A percentile compares a stretch with the other conserved stretches of the same genome.
Conservation (phyloP, 768 basidiomycete species). For the Hypholoma sublateritium region DNA sequence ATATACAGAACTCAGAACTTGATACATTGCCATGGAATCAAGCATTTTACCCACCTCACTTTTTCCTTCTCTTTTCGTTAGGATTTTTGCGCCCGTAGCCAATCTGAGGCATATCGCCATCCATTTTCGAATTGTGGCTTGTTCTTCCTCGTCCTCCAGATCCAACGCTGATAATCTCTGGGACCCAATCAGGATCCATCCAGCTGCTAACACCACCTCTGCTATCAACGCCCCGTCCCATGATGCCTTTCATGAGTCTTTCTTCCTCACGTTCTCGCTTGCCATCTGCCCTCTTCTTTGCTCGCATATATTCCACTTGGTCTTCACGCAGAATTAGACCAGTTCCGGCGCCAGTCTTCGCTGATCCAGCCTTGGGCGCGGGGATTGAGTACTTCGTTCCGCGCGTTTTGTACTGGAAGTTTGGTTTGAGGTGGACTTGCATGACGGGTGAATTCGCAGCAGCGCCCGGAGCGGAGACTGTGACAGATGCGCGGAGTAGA, state of each 20-base stretch:
- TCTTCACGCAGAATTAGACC: constrained; percentile 92
- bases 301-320: constrained; percentile 83
- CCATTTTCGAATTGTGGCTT: constrained; percentile 46
- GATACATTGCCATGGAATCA: neutral
- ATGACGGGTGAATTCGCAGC: constrained; percentile 62
- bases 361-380: constrained; percentile 82
- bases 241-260: constrained; percentile 63
- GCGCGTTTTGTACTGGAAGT: constrained; percentile 91
- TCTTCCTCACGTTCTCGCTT: constrained; percentile 78
- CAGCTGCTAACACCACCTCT: constrained; percentile 68
- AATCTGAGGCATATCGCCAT: constrained; percentile 76
- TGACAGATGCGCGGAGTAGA: constrained; percentile 87
- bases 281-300: constrained; percentile 74
- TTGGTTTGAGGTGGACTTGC: constrained; percentile 91
- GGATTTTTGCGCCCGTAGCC: constrained; percentile 90
- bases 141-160: constrained; percentile 71
- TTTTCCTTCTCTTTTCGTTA: constrained; percentile 71
- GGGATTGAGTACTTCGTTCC: constrained; percentile 95
- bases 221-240: constrained; percentile 45
- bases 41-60: constrained; percentile 15
- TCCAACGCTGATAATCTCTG: constrained; percentile 70
- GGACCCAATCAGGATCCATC: constrained; percentile 96
- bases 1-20: neutral
- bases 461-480: constrained; percentile 67
- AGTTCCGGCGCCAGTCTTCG: constrained; percentile 79